phyloP scores from a whole-genome alignment of 495 filamentous ascomycete genomes.

The Podospora conica region DNA sequence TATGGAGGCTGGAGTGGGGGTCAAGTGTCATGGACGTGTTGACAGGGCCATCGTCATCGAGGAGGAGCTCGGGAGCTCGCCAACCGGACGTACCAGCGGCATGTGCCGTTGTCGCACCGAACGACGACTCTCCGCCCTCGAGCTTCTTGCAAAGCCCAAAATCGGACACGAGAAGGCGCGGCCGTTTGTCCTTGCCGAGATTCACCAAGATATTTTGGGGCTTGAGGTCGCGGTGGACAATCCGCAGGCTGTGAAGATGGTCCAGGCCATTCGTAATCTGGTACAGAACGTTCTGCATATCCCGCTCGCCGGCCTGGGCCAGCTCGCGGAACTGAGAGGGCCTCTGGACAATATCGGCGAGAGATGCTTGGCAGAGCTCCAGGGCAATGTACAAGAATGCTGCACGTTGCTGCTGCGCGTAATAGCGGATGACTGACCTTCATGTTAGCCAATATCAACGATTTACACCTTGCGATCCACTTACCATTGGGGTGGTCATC shows the following conservation, averaged over 20 bases:
- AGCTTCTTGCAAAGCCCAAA: constrained; percentile 97
- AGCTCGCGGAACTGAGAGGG: constrained; percentile 43
- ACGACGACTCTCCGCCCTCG: constrained; percentile 91
- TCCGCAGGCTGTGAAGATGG: constrained; percentile 84
- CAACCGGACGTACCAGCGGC: constrained; percentile 91
- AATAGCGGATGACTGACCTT: constrained; percentile 81
- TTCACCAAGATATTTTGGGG: constrained; percentile 91
- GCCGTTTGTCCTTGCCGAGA: constrained; percentile 51
- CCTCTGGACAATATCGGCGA: constrained; percentile 81
- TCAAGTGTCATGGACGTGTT: constrained; percentile 23
- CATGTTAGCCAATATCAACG: constrained; percentile 19
- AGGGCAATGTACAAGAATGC: constrained; percentile 96
- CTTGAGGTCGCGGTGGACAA: constrained; percentile 95
- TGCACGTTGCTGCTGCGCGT: constrained; percentile 76
- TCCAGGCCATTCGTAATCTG: constrained; percentile 83
- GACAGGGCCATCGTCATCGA: constrained; percentile 59
- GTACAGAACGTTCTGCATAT: constrained; percentile 62
- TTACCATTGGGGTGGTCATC: constrained; percentile 84
- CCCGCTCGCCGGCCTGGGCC: constrained; percentile 47
- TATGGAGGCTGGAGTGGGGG: constrained; percentile 37
- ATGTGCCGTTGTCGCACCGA: constrained; percentile 88
- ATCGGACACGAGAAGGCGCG: constrained; percentile 87
- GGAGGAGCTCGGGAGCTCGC: constrained; percentile 89
- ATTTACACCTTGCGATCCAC: constrained; percentile 3
- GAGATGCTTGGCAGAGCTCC: constrained; percentile 89